These are phyloP conservation scores for Lodderomyces margitis DNA, from an alignment of 1,139 yeast species.

Conservation along the genomic window DNA sequence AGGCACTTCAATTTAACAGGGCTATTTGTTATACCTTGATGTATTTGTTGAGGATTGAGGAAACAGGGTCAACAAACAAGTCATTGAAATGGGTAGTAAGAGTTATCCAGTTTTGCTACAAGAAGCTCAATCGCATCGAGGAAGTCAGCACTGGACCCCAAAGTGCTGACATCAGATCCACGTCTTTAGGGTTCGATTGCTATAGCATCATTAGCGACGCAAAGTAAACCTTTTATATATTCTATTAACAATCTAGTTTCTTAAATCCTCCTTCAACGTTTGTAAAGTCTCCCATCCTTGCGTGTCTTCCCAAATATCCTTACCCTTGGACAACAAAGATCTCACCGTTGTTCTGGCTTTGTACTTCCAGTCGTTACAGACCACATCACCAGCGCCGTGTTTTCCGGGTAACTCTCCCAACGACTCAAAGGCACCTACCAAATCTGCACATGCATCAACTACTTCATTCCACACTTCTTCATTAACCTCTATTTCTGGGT, in stretches of 20 bases:
- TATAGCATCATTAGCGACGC: conserved; percentile 29
- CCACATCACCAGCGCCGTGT: conserved; percentile 77
- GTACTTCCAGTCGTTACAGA: conserved; percentile 90
- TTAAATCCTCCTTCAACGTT: conserved; percentile 49
- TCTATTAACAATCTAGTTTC: conserved; percentile 12
- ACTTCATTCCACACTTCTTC: conserved; percentile 75
- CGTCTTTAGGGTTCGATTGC: conserved; percentile 30
- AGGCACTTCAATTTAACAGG: conserved; percentile 4
- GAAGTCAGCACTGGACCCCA: background rate
- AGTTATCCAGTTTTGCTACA: background rate
- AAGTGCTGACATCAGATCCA: conserved; percentile 17
- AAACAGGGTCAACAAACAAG: conserved; percentile 8
- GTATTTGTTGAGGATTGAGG: conserved; percentile 14
- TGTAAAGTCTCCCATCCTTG: conserved; percentile 71
- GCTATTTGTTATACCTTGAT: conserved; percentile 12
- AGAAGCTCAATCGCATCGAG: background rate
- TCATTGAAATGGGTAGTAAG: conserved; percentile 1
- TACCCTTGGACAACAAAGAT: conserved; percentile 77
- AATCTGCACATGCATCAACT: conserved; percentile 74
- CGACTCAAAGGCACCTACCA: conserved; percentile 84
- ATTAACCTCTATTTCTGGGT: conserved; percentile 62
- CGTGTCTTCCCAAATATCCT: conserved; percentile 73
- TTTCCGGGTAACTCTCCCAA: conserved; percentile 87
- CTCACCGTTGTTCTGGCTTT: conserved; percentile 74
- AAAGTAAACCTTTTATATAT: conserved; percentile 6